A percentile compares a stretch with the other conserved stretches of the same genome.
phyloP scores from a whole-genome alignment of 192 early-diverging fungal species.

The Umbelopsis sp. region DNA sequence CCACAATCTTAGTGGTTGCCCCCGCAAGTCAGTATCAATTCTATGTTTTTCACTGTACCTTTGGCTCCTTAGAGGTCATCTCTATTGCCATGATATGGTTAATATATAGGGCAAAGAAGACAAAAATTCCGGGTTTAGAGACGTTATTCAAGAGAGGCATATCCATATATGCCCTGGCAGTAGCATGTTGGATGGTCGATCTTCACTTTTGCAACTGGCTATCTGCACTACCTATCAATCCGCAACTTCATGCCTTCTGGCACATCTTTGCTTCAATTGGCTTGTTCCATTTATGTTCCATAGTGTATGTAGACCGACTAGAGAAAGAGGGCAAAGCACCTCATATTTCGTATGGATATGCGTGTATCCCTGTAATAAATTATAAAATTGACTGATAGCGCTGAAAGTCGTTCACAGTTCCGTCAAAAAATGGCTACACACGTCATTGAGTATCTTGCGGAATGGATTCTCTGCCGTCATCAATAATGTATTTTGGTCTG shows the following conservation, averaged over 20 bases:
- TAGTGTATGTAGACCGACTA: constrained; percentile 4
- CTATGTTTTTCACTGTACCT: not conserved
- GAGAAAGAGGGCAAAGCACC: not conserved
- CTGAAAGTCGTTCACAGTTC: not conserved
- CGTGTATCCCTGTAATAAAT: constrained; percentile 1
- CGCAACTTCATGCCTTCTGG: constrained; percentile 7
- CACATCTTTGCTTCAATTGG: constrained; percentile 3
- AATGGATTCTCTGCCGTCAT: too few species aligned
- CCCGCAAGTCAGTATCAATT: not conserved
- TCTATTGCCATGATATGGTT: constrained; percentile 3
- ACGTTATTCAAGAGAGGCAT: not conserved
- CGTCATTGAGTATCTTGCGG: not conserved
- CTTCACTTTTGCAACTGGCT: not conserved
- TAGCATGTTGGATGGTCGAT: constrained; percentile 5
- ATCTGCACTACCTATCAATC: not conserved
- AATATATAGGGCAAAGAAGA: not conserved
- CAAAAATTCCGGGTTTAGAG: not conserved
- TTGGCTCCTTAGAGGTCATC: constrained; percentile 2
- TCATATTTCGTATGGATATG: not conserved
- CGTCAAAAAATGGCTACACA: not conserved
- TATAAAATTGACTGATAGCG: constrained; percentile 3
- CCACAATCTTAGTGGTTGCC: not conserved
- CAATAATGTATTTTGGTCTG: too few species aligned
- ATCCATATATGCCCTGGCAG: constrained; percentile 7
- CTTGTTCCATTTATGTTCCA: not conserved